Evolutionary conservation across 2,329 filamentous ascomycete genomes (phyloP).

Genomic region (Colletotrichum tropicicola): DNA sequence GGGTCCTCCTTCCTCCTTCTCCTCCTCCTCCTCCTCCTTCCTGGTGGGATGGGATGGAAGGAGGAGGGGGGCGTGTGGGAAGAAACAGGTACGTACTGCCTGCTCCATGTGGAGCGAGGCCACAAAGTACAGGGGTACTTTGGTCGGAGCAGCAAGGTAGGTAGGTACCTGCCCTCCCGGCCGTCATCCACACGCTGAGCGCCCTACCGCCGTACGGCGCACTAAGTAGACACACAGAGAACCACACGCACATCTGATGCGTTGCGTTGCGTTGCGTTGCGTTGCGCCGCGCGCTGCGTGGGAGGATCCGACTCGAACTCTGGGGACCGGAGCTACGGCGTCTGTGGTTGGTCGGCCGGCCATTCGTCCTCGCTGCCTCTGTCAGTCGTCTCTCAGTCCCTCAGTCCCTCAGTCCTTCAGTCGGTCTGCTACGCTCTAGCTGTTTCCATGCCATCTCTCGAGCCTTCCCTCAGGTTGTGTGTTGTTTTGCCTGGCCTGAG

Average conservation of each 20-base stretch:
- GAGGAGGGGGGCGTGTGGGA: neutral
- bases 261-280: neutral
- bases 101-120: too few species aligned
- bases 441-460: too few species aligned
- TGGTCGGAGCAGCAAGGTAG: too few species aligned
- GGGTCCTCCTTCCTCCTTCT: too few species aligned
- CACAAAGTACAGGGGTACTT: too few species aligned
- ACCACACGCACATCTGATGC: neutral
- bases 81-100: neutral
- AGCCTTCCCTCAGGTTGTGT: too few species aligned
- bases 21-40: neutral
- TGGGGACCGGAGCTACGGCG: constrained; percentile 13
- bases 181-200: too few species aligned
- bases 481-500: too few species aligned
- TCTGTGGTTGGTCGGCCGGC: neutral
- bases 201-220: too few species aligned
- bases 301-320: constrained; percentile 1
- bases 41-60: constrained; percentile 10
- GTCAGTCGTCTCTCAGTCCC: too few species aligned
- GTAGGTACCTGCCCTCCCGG: neutral
- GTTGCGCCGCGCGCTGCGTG: neutral
- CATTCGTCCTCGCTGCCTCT: neutral
- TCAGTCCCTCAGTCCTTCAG: too few species aligned
- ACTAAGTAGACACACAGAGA: neutral
- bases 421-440: too few species aligned